Evolutionary conservation across 2,329 filamentous ascomycete species (phyloP).

Genomic region (Diplodia corticola): DNA sequence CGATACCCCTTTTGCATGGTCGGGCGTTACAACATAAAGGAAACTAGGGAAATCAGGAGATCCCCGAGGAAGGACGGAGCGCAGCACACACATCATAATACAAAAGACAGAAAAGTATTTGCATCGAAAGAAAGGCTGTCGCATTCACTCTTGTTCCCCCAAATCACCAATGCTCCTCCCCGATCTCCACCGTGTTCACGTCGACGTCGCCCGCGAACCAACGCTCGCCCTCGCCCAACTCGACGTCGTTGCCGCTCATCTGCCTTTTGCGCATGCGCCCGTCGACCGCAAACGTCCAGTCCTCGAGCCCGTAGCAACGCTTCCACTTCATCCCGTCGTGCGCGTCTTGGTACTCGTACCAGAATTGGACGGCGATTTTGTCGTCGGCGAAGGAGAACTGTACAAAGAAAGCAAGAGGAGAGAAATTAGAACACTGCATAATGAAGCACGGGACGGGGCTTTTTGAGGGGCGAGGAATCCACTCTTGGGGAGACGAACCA

Average conservation of each 20-base stretch:
- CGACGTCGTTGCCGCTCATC: constrained; percentile 75
- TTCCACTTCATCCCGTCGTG: constrained; percentile 71
- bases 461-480: neutral
- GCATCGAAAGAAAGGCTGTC: neutral
- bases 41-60: constrained; percentile 4
- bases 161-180: constrained; percentile 64
- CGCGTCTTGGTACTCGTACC: constrained; percentile 78
- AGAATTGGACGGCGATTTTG: constrained; percentile 85
- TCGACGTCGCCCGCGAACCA: constrained; percentile 72
- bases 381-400: constrained; percentile 70
- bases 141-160: too few species aligned
- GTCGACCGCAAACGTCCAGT: constrained; percentile 72
- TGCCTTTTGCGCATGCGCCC: constrained; percentile 72
- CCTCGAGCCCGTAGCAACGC: constrained; percentile 81
- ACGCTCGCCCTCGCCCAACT: constrained; percentile 60
- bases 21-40: constrained; percentile 4
- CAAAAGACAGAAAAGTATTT: neutral
- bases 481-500: constrained; percentile 37
- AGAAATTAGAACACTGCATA: neutral
- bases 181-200: constrained; percentile 66
- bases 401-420: neutral
- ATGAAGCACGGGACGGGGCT: neutral
- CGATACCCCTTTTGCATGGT: constrained; percentile 23
- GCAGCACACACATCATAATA: neutral
- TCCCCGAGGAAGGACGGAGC: neutral